Base-by-base conservation (phyloP, 257 asterid species). In the Solanum paucissectum region DNA sequence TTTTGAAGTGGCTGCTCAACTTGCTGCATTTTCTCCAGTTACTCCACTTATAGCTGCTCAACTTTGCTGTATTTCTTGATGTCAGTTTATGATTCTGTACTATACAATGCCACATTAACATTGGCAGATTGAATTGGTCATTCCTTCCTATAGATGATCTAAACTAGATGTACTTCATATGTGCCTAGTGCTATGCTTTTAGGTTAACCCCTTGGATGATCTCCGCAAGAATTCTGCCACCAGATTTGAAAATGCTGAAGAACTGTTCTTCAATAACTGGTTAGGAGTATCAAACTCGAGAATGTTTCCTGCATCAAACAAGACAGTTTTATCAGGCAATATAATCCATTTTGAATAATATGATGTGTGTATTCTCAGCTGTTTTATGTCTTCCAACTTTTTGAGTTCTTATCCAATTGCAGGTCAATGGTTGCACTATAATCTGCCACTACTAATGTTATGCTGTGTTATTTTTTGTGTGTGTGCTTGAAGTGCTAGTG, bases 231-330 rank as follows among this genome's bases (percentile, higher is more conserved):
- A 96, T 27, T 96, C 98, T 88, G 82, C 88, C 81, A 93, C 98
- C 91, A 95, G 89, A 88, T 93, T 90, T n/a, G 95, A 93, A 91
- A 96, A 96, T 20, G 94, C 94, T 1, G 98, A 95, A 46, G 86
- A 89, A 32, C 86, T 89, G 16, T 93, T 93, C 68, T 77, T 77
- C 40, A 94, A 94, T 89, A 96, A 89, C 87, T 87, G 89, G 66
- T 92, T 34, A 10, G 98, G 98, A 10, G 94, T 92, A 87, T 94
- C 93, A 75, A 93, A 95, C 92, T 96, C 98, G 1, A 95, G 34
- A 21, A 95, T 81, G 77, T 81, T 91, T 32, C 98, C 98, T 95
- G 96, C 90, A 93, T 38, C 40, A 88, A 86, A 29, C 73, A 83
- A 82, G 33, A 86, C 38, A 10, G 8, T 6, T 27, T 44, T 12